phyloP scores from a whole-genome alignment of 2,329 filamentous ascomycete species.

The Neonectria ditissima region DNA sequence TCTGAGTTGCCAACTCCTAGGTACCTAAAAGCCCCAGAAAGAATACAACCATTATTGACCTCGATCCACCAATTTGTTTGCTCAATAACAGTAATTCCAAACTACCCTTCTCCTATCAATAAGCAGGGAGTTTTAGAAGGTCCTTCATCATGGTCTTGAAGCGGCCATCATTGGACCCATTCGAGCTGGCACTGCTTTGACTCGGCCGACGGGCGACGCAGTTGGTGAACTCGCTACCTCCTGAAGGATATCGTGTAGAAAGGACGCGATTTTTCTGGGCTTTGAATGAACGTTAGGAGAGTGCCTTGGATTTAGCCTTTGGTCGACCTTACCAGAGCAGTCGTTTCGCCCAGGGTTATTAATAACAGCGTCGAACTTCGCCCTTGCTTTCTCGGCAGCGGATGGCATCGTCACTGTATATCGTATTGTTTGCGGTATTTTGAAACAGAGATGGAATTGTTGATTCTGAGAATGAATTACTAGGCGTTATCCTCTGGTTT shows the following conservation, averaged over 20 bases:
- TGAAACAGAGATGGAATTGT: background rate
- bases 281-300: background rate
- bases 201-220: constrained; percentile 22
- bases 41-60: background rate
- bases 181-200: constrained; percentile 15
- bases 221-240: constrained; percentile 22
- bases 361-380: constrained; percentile 25
- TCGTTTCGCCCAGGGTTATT: constrained; percentile 22
- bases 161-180: constrained; percentile 8
- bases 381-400: constrained; percentile 24
- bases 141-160: constrained; percentile 18
- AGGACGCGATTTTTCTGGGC: constrained; percentile 10
- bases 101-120: background rate
- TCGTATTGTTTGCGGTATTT: background rate
- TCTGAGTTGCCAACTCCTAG: background rate
- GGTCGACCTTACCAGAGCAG: constrained; percentile 7
- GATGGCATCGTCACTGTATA: constrained; percentile 15
- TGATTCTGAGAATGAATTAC: background rate
- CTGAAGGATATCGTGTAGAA: constrained; percentile 20
- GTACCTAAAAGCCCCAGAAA: background rate
- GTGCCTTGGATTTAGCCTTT: accelerated
- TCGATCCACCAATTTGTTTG: background rate
- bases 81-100: background rate
- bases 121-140: constrained; percentile 11
- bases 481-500: constrained; percentile 4